These are phyloP conservation scores for Pyrus pyrifolia DNA, from an alignment of 306 rosid species.

Conservation along the genomic window DNA sequence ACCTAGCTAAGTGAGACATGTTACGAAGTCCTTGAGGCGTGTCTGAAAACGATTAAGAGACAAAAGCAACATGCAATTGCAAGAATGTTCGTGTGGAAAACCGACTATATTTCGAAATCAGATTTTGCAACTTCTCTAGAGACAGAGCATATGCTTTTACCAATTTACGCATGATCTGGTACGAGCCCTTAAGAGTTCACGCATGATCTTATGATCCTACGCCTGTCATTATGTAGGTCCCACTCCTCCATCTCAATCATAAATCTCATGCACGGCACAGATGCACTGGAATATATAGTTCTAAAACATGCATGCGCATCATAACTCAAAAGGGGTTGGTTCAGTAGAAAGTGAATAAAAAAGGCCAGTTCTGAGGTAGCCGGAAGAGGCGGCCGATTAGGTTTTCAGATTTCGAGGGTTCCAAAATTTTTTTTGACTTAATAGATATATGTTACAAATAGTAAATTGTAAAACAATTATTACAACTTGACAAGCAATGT, in stretches of 20 bases:
- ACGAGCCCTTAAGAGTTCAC: constrained; percentile 39
- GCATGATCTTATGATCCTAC: constrained; percentile 13
- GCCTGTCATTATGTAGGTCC: background rate
- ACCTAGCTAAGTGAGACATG: too few relatives aligned
- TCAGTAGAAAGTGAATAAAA: too few relatives aligned
- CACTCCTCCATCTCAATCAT: background rate
- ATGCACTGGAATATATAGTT: too few relatives aligned
- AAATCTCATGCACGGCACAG: background rate
- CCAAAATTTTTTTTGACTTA: too few relatives aligned
- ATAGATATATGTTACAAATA: too few relatives aligned
- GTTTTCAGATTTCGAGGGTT: too few relatives aligned
- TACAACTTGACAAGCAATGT: too few relatives aligned
- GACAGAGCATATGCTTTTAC: constrained; percentile 25
- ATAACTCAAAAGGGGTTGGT: too few relatives aligned
- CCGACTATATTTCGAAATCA: constrained; percentile 40
- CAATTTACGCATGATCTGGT: constrained; percentile 36
- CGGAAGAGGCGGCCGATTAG: too few relatives aligned
- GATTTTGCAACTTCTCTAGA: background rate
- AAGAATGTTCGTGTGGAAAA: background rate
- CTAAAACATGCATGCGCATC: too few relatives aligned
- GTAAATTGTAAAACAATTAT: too few relatives aligned
- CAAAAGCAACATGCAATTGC: background rate
- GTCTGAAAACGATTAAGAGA: background rate
- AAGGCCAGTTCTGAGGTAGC: too few relatives aligned
- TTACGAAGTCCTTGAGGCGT: background rate